These are phyloP conservation scores for Fusarium goolgardi DNA, from an alignment of 2,329 filamentous ascomycete genomes.

Conservation along the genomic window DNA sequence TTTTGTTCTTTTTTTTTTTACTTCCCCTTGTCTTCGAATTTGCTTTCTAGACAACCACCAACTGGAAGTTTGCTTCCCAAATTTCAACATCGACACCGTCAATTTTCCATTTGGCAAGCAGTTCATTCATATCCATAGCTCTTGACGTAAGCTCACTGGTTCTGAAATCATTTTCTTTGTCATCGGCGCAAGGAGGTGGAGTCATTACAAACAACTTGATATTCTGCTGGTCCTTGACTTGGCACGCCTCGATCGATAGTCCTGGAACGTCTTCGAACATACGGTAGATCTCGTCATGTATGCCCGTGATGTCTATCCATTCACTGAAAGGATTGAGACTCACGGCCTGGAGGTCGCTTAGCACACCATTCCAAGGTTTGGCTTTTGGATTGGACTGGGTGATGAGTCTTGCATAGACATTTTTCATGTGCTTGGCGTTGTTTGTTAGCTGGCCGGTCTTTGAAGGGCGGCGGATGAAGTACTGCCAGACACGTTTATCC, in stretches of 20 bases:
- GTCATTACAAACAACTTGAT: not conserved
- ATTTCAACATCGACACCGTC: not conserved
- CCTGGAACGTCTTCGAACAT: not conserved
- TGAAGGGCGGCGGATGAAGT: not conserved
- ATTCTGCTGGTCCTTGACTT: accelerated
- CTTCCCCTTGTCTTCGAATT: no score
- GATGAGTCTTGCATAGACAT: not conserved
- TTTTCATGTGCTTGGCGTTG: accelerated
- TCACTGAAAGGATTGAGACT: not conserved
- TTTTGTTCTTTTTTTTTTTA: not conserved
- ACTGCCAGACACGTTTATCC: not conserved
- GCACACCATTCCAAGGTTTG: not conserved
- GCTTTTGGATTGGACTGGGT: accelerated
- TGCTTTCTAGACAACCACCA: not conserved
- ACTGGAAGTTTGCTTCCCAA: not conserved
- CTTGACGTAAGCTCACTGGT: no score
- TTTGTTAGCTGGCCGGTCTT: accelerated
- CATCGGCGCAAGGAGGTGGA: not conserved
- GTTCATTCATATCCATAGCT: not conserved
- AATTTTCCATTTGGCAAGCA: accelerated
- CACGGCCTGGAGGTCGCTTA: not conserved
- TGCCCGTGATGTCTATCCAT: not conserved
- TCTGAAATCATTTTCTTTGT: no score
- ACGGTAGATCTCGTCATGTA: not conserved
- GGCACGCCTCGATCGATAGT: not conserved